phyloP scores from a whole-genome alignment of 176 grass and related monocot genomes.

The Aegilops bicornis region DNA sequence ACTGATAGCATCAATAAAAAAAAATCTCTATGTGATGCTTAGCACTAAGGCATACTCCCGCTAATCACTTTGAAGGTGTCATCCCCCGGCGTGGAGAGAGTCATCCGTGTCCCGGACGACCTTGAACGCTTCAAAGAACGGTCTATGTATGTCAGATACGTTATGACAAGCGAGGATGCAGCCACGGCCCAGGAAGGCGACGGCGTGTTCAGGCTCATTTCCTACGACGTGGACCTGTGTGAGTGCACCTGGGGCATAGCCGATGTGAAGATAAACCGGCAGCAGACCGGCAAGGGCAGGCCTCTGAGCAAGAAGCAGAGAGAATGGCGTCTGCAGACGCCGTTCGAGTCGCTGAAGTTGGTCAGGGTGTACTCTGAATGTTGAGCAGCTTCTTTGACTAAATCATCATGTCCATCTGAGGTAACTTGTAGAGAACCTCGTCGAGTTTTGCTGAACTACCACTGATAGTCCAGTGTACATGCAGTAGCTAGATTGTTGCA shows the following conservation, averaged over 20 bases:
- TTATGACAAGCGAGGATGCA: conserved; percentile 11
- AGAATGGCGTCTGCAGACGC: conserved; percentile 75
- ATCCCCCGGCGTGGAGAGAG: conserved; percentile 85
- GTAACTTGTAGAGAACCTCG: not conserved
- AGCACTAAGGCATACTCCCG: not conserved
- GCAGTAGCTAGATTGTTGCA: not conserved
- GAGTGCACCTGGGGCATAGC: conserved; percentile 88
- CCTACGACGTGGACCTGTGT: conserved; percentile 67
- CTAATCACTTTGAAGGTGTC: conserved; percentile 62
- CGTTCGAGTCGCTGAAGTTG: conserved; percentile 58
- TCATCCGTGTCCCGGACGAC: conserved; percentile 71
- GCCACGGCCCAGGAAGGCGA: conserved; percentile 51
- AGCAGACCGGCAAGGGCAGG: conserved; percentile 81
- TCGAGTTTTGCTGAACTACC: not conserved
- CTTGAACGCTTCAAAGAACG: conserved; percentile 93
- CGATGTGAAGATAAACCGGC: conserved; percentile 87
- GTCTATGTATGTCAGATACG: conserved; percentile 80
- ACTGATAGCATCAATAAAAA: conserved; percentile 4
- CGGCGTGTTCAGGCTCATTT: conserved; percentile 71
- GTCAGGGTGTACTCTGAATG: conserved; percentile 85
- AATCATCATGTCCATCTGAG: not conserved
- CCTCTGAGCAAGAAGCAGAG: conserved; percentile 88
- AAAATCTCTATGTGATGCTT: conserved; percentile 22
- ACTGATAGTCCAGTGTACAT: not conserved
- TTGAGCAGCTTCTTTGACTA: conserved; percentile 30